phyloP scores from a whole-genome alignment of 2,329 filamentous ascomycete genomes.

The Cercospora zeae-maydis region DNA sequence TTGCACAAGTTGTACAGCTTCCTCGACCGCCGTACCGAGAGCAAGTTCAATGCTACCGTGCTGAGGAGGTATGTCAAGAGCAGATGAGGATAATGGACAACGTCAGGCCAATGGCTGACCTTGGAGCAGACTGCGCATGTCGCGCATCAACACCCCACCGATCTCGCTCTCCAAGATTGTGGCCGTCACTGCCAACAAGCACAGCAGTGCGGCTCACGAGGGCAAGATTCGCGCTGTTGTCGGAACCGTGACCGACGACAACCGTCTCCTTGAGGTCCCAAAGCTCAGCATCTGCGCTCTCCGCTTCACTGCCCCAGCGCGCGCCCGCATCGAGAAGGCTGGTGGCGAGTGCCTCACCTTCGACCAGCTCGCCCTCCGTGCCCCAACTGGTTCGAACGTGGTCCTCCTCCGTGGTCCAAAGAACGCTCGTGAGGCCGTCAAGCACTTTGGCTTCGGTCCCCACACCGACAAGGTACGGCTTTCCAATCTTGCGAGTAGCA shows the following conservation, averaged over 20 bases:
- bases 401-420: conserved; percentile 96
- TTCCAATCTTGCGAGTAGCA: background rate
- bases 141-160: conserved; percentile 82
- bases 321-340: conserved; percentile 86
- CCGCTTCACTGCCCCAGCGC: conserved; percentile 93
- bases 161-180: conserved; percentile 93
- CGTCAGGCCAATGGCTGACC: background rate
- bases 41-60: conserved; percentile 97
- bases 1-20: conserved; percentile 53
- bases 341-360: conserved; percentile 94
- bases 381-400: conserved; percentile 95
- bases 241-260: conserved; percentile 96
- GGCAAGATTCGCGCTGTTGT: conserved; percentile 89
- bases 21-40: conserved; percentile 70
- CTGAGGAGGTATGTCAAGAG: conserved; percentile 56
- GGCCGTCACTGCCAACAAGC: conserved; percentile 52
- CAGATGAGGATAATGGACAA: conserved; percentile 6
- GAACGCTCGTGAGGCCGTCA: conserved; percentile 95
- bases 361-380: conserved; percentile 92
- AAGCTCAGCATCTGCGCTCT: conserved; percentile 93
- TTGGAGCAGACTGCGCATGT: conserved; percentile 79
- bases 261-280: conserved; percentile 83
- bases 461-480: conserved; percentile 87
- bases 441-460: conserved; percentile 98
- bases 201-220: conserved; percentile 54